Base-by-base conservation (phyloP, 1,284 basidiomycete species). In the Sporisorium scitamineum region DNA sequence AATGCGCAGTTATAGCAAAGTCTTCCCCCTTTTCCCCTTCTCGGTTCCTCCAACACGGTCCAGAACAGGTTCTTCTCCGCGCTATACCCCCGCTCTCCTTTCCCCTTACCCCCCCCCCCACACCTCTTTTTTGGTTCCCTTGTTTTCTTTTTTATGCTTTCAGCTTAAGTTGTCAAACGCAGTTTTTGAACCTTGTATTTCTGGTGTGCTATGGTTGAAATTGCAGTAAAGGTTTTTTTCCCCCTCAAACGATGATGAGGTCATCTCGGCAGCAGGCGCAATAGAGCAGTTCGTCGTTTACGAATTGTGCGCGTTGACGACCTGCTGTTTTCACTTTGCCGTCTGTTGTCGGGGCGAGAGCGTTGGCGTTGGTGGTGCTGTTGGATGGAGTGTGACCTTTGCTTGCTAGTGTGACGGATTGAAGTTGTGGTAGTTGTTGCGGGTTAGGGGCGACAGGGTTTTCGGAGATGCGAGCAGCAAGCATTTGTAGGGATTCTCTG, bases 191-290 rank as follows among this genome's bases (percentile, higher is more conserved):
- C 47, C 11, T 5, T 29, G 6, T 50, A n/a, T 7, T 50, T 8
- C 7, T 5, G n/a, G 29, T n/a, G 10, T 32, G 18, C 10, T 9
- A 34, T 5, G 37, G 18, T 39, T 39, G 6, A n/a, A n/a, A 22
- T 22, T 34, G 16, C 31, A 14, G 29, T 22, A 3, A 6, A 24
- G 32, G 16, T 14, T 39, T 18, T 65, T n/a, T n/a, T n/a, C n/a
- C n/a, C n/a, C n/a, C n/a, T n/a, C n/a, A 76, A n/a, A 77, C 75
- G 8, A 77, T 72, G 63, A 77, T 73, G 14, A 77, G 59, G 29
- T 77, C 70, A 29, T 77, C 75, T 5, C 55, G 20, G 27, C 75
- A 77, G 37, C 75, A 77, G 10, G 75, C 58, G 64, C 75, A 77
- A 44, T 70, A 77, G 13, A 77, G 59, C 13, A 77, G 60, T 50